A percentile compares a stretch with the other conserved stretches of the same genome.
Evolutionary conservation across 306 rosid species (phyloP).

Genomic region (Prosopis cineraria): DNA sequence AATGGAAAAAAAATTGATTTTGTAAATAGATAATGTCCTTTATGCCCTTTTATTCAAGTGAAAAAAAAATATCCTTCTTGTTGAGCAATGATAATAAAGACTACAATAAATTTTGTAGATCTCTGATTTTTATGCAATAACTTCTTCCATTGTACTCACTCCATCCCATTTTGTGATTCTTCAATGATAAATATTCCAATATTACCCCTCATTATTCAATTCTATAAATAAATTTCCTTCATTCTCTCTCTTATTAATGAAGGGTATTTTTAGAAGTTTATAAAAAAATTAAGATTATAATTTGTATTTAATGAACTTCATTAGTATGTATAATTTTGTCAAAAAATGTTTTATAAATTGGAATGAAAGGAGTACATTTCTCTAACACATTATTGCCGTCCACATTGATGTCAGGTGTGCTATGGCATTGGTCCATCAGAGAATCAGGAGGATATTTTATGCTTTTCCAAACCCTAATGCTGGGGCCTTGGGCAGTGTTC

Average conservation of each 20-base stretch:
- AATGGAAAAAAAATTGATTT: not conserved
- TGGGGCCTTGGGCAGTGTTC: conserved; percentile 84
- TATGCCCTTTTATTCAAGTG: not conserved
- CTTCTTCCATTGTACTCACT: no score
- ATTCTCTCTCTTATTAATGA: no score
- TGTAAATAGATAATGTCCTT: not conserved
- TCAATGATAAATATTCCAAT: no score
- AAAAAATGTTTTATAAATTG: no score
- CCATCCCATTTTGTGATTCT: no score
- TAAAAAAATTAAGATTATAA: no score
- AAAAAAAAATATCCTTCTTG: not conserved
- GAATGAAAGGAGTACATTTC: no score
- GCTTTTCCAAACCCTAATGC: conserved; percentile 75
- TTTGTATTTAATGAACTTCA: no score
- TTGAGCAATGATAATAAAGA: not conserved
- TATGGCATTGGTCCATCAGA: conserved; percentile 94
- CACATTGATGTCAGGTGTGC: conserved; percentile 70
- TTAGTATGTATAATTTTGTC: no score
- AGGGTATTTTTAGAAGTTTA: no score
- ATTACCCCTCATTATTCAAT: no score
- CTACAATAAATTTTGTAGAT: not conserved
- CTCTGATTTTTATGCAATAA: not conserved
- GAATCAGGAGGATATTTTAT: conserved; percentile 85
- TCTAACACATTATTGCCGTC: conserved; percentile 24
- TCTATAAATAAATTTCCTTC: no score